Percentiles rank a stretch among this genome's conserved stretches.
Evolutionary conservation across 2,329 filamentous ascomycete species (phyloP).

Genomic region (Alternaria postmessia): DNA sequence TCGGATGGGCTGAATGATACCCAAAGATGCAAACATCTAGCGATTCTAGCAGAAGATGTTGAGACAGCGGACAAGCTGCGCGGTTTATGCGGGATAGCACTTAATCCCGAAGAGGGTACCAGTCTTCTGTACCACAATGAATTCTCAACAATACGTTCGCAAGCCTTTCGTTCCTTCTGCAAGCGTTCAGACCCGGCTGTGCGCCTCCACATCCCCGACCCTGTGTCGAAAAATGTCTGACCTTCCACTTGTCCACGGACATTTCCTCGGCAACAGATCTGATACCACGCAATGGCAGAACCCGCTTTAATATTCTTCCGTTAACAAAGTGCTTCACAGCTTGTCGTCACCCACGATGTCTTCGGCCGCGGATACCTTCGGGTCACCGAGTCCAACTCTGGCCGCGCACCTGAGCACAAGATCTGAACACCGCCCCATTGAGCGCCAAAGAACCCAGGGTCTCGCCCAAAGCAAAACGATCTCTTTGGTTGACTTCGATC

Average conservation of each 20-base stretch:
- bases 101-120: not conserved
- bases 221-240: conserved; percentile 1
- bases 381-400: not conserved
- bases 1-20: conserved; percentile 10
- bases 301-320: conserved; percentile 7
- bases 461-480: conserved; percentile 3
- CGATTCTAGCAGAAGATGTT: not conserved
- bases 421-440: conserved; percentile 6
- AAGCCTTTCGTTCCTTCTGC: conserved; percentile 3
- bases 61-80: conserved; percentile 3
- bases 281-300: not conserved
- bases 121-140: not conserved
- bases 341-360: conserved; percentile 6
- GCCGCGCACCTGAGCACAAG: conserved; percentile 13
- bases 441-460: conserved; percentile 5
- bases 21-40: not conserved
- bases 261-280: conserved; percentile 4
- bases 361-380: conserved; percentile 29
- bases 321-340: not conserved
- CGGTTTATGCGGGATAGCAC: not conserved
- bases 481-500: conserved; percentile 1
- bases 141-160: conserved; percentile 5
- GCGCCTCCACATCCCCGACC: conserved; percentile 10
- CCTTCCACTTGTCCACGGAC: conserved; percentile 6
- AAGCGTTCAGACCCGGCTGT: not conserved